These are phyloP conservation scores for Luffa acutangula DNA, from an alignment of 306 rosid species.

Conservation along the genomic window DNA sequence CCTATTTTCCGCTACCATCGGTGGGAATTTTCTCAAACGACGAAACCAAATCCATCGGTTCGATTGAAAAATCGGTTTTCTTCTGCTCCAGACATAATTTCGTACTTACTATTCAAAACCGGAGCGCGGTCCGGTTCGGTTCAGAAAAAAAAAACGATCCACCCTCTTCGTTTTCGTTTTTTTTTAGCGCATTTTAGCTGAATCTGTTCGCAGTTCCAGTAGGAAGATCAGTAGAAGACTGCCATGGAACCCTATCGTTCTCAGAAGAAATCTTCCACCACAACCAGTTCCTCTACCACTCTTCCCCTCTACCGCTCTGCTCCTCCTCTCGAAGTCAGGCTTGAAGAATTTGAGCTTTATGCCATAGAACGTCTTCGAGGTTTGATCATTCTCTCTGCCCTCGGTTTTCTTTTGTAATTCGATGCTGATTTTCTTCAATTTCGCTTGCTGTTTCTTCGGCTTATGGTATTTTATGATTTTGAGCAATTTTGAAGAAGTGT, in stretches of 20 bases:
- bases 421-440: background rate
- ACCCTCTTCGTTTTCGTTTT: background rate
- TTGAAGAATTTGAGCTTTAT: slow-evolving; percentile 78
- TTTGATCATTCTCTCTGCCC: background rate
- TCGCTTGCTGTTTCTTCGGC: background rate
- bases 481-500: background rate
- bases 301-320: slow-evolving; percentile 74
- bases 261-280: slow-evolving; percentile 23
- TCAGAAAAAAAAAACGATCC: background rate
- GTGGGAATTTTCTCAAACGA: no score
- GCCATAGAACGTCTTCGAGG: slow-evolving; percentile 97
- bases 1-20: no score
- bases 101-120: background rate
- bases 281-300: slow-evolving; percentile 21
- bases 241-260: slow-evolving; percentile 50
- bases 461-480: background rate
- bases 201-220: background rate
- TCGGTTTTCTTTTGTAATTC: background rate
- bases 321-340: slow-evolving; percentile 72
- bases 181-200: slow-evolving; percentile 27
- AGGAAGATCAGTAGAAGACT: slow-evolving; percentile 10
- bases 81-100: background rate
- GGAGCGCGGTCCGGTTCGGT: background rate
- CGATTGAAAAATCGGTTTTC: background rate
- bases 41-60: background rate